A percentile compares a stretch with the other conserved stretches of the same genome.
Conservation (phyloP, 176 grass and related monocot species). For the Hordeum marinum region DNA sequence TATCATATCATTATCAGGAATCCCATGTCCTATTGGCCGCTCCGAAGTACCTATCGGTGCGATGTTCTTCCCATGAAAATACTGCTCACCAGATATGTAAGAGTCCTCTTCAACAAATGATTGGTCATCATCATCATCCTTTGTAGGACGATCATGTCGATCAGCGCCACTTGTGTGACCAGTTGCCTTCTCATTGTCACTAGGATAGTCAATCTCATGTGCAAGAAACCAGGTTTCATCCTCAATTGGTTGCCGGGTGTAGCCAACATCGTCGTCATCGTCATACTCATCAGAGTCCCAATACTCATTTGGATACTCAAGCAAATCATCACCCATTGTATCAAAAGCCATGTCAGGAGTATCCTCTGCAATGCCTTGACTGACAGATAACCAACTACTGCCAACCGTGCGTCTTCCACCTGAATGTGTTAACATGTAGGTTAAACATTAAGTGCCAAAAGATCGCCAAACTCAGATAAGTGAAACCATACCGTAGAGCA, state of each 20-base stretch:
- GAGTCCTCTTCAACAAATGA: slow-evolving; percentile 95
- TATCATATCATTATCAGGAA: slow-evolving; percentile 73
- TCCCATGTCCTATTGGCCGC: slow-evolving; percentile 39
- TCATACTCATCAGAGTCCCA: slow-evolving; percentile 99
- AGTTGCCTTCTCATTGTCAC: slow-evolving; percentile 86
- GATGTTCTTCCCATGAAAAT: slow-evolving; percentile 58
- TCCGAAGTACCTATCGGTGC: slow-evolving; percentile 41
- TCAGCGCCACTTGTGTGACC: slow-evolving; percentile 44
- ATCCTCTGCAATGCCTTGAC: slow-evolving; percentile 96
- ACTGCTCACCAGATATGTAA: slow-evolving; percentile 83
- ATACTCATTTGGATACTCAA: slow-evolving; percentile 94
- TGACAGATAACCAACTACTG: slow-evolving; percentile 81
- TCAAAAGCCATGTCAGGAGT: slow-evolving; percentile 86
- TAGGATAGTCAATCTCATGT: slow-evolving; percentile 98
- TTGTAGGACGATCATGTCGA: slow-evolving; percentile 60
- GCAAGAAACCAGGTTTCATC: slow-evolving; percentile 98
- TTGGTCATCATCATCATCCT: slow-evolving; percentile 80
- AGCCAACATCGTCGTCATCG: slow-evolving; percentile 93
- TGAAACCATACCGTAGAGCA: neutral
- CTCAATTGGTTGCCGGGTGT: slow-evolving; percentile 94
- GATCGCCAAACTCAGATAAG: neutral
- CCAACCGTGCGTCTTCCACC: slow-evolving; percentile 77
- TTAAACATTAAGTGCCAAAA: neutral
- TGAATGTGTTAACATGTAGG: slow-evolving; percentile 26
- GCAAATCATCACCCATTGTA: slow-evolving; percentile 69